These are phyloP conservation scores for Angophora floribunda DNA, from an alignment of 345 rosid genomes.

Conservation along the genomic window DNA sequence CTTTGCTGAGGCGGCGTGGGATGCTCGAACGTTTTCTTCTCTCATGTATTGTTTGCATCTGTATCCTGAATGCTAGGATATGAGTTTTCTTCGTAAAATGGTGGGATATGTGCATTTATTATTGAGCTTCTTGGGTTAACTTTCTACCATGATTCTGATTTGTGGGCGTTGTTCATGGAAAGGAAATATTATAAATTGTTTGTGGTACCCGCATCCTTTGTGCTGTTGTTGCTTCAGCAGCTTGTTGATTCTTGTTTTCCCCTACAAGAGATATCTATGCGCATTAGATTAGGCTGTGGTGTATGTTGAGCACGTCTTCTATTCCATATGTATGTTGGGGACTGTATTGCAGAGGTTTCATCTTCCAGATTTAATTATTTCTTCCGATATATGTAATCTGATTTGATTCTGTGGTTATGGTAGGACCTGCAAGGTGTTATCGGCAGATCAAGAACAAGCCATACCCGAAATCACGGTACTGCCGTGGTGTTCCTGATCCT, in stretches of 20 bases:
- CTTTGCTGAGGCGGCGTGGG: not conserved
- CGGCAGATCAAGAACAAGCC: constrained; percentile 52
- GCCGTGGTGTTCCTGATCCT: constrained; percentile 54
- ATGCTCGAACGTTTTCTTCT: not conserved
- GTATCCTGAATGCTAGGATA: not conserved
- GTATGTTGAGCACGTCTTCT: not conserved
- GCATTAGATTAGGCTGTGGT: not conserved
- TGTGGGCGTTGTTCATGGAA: not conserved
- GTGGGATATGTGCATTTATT: not conserved
- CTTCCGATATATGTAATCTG: not conserved
- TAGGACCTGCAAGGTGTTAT: constrained; percentile 26
- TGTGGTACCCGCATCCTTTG: not conserved
- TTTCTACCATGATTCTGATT: not conserved
- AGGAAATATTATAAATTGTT: not conserved
- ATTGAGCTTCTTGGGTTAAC: not conserved
- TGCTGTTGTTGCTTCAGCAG: not conserved
- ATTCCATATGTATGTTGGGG: not conserved
- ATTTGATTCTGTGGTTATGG: not conserved
- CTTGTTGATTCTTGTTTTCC: not conserved
- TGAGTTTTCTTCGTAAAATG: not conserved
- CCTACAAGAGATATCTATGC: not conserved
- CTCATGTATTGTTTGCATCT: not conserved
- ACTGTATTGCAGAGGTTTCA: not conserved
- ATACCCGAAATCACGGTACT: constrained; percentile 41
- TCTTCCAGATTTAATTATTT: not conserved